Conservation (phyloP, 2,329 filamentous ascomycete species). For the Davidsoniella virescens region DNA sequence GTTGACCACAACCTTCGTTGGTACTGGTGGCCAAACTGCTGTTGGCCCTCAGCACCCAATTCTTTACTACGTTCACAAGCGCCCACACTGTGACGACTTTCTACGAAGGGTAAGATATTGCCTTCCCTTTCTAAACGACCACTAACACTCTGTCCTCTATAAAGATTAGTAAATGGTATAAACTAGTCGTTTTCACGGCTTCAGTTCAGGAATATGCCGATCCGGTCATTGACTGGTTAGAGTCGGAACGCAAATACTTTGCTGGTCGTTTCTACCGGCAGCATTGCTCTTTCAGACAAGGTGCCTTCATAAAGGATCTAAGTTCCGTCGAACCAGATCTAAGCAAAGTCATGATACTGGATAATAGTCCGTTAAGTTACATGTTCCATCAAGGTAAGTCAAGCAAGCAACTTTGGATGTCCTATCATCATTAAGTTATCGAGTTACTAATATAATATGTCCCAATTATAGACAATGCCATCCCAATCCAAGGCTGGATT, state of each 20-base stretch:
- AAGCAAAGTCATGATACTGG: slow-evolving; percentile 96
- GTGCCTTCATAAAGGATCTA: slow-evolving; percentile 95
- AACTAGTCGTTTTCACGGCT: slow-evolving; percentile 88
- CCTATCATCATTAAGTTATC: slow-evolving; percentile 9
- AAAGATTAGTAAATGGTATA: slow-evolving; percentile 92
- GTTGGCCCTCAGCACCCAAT: slow-evolving; percentile 86
- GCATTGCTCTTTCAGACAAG: slow-evolving; percentile 89
- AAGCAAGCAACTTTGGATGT: background rate
- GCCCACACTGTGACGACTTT: slow-evolving; percentile 93
- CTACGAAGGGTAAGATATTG: slow-evolving; percentile 52
- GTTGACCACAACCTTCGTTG: slow-evolving; percentile 55
- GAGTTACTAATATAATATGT: background rate
- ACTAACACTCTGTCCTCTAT: slow-evolving; percentile 15
- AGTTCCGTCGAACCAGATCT: slow-evolving; percentile 91
- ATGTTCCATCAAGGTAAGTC: slow-evolving; percentile 91
- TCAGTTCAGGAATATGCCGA: slow-evolving; percentile 98
- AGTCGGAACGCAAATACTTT: slow-evolving; percentile 93
- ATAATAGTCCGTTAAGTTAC: slow-evolving; percentile 96
- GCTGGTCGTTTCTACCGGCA: slow-evolving; percentile 86
- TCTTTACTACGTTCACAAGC: slow-evolving; percentile 96
- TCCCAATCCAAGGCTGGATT: slow-evolving; percentile 98
- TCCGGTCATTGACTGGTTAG: slow-evolving; percentile 96
- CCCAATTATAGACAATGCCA: slow-evolving; percentile 65
- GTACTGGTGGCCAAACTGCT: slow-evolving; percentile 46
- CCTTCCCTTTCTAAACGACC: background rate